Evolutionary conservation across 352 stramenopile species (phyloP).

Genomic region (Globisporangium nagaii): DNA sequence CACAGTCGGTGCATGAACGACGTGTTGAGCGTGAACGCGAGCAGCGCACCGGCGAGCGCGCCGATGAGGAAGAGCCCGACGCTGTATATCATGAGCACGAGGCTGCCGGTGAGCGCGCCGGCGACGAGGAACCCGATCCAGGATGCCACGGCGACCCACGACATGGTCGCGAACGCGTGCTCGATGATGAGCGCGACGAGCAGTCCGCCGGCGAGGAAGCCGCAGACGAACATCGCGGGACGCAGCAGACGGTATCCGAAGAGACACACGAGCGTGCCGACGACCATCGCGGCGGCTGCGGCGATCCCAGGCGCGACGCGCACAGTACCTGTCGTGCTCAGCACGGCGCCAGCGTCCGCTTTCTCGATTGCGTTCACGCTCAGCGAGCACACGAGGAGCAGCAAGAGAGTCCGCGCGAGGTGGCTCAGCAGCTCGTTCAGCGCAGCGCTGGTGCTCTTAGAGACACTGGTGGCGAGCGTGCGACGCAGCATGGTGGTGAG

Average conservation of each 20-base stretch:
- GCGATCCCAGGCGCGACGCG: conserved; percentile 40
- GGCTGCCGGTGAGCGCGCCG: conserved; percentile 28
- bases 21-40: conserved; percentile 26
- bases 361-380: not conserved
- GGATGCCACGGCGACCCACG: conserved; percentile 47
- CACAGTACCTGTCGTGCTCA: conserved; percentile 35
- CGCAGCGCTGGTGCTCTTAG: not conserved
- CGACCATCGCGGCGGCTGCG: conserved; percentile 37
- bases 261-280: conserved; percentile 40
- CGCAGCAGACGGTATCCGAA: conserved; percentile 55
- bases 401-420: not conserved
- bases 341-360: conserved; percentile 8
- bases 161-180: conserved; percentile 32
- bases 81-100: conserved; percentile 47
- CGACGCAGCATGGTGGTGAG: not conserved
- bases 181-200: conserved; percentile 53
- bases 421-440: not conserved
- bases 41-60: conserved; percentile 17
- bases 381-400: not conserved
- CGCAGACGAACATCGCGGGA: conserved; percentile 55
- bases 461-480: not conserved
- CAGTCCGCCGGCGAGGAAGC: conserved; percentile 66
- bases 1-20: conserved; percentile 34
- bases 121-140: conserved; percentile 49
- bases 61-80: conserved; percentile 48